These are phyloP conservation scores for Suillus subalutaceus DNA, from an alignment of 768 basidiomycete genomes.

Conservation along the genomic window DNA sequence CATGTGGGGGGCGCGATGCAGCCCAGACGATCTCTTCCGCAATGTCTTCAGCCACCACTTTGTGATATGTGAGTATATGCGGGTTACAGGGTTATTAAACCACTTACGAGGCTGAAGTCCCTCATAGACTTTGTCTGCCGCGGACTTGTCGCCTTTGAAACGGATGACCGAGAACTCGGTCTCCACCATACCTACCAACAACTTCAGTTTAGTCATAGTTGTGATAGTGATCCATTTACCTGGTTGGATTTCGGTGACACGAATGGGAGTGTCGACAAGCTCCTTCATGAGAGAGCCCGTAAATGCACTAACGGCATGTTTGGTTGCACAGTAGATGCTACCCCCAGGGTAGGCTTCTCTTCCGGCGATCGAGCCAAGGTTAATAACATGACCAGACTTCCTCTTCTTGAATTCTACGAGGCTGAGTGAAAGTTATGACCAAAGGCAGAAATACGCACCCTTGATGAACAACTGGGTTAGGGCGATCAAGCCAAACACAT, in stretches of 20 bases:
- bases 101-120: conserved; percentile 83
- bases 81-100: background rate
- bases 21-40: conserved; percentile 99
- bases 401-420: conserved; percentile 72
- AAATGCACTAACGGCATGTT: conserved; percentile 86
- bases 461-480: conserved; percentile 76
- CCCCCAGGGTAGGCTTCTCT: conserved; percentile 89
- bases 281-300: conserved; percentile 80
- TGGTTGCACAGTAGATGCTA: conserved; percentile 91
- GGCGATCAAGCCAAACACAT: conserved; percentile 83
- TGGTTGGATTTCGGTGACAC: conserved; percentile 94
- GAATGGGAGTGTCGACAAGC: conserved; percentile 88
- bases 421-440: conserved; percentile 15
- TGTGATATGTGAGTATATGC: conserved; percentile 11
- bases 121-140: conserved; percentile 89
- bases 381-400: conserved; percentile 88
- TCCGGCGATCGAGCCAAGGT: conserved; percentile 92
- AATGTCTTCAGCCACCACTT: conserved; percentile 84
- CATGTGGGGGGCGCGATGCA: conserved; percentile 87
- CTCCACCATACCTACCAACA: conserved; percentile 72
- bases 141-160: conserved; percentile 79
- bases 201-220: conserved; percentile 2
- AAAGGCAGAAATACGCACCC: conserved; percentile 35
- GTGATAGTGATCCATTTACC: conserved; percentile 46
- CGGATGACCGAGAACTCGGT: conserved; percentile 93